Evolutionary conservation across 176 grass and related monocot species (phyloP), one percentile per base, ranked within the genome.

Genomic region (Pontederia crassipes): DNA sequence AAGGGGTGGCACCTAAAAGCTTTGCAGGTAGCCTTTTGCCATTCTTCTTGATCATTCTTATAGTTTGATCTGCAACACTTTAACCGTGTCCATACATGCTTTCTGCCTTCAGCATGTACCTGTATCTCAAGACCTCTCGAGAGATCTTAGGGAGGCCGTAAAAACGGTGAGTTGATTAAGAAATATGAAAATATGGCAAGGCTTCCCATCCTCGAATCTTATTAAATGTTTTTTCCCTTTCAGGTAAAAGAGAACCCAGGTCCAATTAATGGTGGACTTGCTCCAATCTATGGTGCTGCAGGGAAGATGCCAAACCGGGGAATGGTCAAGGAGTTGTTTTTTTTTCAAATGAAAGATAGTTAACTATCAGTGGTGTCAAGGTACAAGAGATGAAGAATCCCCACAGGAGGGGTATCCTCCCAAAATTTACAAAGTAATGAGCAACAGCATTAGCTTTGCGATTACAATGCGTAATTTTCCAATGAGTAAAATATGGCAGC

Each of bases 261-360:
- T 6, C 87, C 93, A 57, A n/a, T n/a, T n/a, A n/a, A n/a, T n/a
- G n/a, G n/a, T n/a, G n/a, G n/a, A n/a, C n/a, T n/a, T n/a, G n/a
- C 93, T 49, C 93, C 93, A 2, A 85, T 92, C 55, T 98, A 98
- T 13, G 93, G 93, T 10, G 84, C 87, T 0, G 93, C 87, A 8
- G 87, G 93, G 73, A 98, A 92, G 84, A 98, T 98, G 93, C 93
- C 93, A 0, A 87, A 98, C 76, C 81, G 93, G 79, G 93, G 87
- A 68, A 92, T 80, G 61, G 81, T 92, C n/a, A 72, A 70, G 53
- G 93, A 98, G 57, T 65, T 98, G 16, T 70, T 92, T n/a, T n/a
- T n/a, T n/a, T n/a, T n/a, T n/a, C n/a, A n/a, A n/a, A n/a, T n/a
- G n/a, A n/a, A n/a, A n/a, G n/a, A n/a, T n/a, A n/a, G n/a, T n/a